These are phyloP conservation scores for Aspergillus hancockii DNA, from an alignment of 495 filamentous ascomycete species.

Conservation along the genomic window DNA sequence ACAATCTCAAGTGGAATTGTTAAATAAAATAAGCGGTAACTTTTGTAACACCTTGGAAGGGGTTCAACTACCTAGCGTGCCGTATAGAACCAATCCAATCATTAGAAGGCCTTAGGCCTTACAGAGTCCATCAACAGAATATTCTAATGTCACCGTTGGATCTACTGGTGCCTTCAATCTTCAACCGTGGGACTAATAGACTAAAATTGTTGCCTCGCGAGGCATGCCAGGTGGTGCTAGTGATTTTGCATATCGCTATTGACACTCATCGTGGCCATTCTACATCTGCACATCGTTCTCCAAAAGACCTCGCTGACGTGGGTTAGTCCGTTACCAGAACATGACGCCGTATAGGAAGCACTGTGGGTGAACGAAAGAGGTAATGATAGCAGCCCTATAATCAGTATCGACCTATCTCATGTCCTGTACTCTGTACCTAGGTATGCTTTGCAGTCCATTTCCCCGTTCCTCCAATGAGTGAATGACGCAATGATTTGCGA, in stretches of 20 bases:
- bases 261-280: not conserved
- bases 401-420: not conserved
- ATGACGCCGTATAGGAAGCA: not conserved
- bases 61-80: not conserved
- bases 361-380: slow-evolving; percentile 3
- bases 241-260: not conserved
- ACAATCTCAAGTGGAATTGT: not conserved
- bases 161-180: not conserved
- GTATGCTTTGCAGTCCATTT: not conserved
- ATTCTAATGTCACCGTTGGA: not conserved
- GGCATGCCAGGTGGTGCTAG: not conserved
- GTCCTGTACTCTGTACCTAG: not conserved
- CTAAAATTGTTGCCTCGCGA: not conserved
- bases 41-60: not conserved
- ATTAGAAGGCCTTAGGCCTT: not conserved
- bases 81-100: not conserved
- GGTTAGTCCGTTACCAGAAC: not conserved
- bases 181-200: not conserved
- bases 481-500: slow-evolving; percentile 3
- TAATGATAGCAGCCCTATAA: not conserved
- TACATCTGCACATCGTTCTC: not conserved
- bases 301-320: not conserved
- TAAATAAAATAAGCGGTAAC: not conserved
- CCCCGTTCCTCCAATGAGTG: not conserved
- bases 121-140: not conserved